Evolutionary conservation across 352 stramenopile genomes (phyloP).

Genomic region (Blastocystis sp.): DNA sequence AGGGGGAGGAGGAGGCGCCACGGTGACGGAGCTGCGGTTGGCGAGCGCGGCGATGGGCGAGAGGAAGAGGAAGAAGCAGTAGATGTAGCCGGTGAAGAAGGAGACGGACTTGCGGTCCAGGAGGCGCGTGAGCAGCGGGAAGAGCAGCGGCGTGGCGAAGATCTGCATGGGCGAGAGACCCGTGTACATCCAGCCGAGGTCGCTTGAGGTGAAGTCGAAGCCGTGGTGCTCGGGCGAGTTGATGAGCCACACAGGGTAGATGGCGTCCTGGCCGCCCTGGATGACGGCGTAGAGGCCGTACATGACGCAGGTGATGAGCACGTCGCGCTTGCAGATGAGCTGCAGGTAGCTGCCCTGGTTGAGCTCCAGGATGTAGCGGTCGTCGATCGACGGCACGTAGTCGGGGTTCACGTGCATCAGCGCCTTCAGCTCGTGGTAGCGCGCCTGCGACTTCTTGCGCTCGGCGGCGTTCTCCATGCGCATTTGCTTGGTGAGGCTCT

Average conservation of each 20-base stretch:
- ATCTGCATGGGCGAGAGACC: conserved; percentile 59
- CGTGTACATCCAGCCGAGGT: conserved; percentile 63
- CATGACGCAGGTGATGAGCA: conserved; percentile 33
- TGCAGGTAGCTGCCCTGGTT: conserved; percentile 33
- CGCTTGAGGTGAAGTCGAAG: conserved; percentile 60
- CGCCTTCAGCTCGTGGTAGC: conserved; percentile 10
- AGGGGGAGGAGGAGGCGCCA: background rate
- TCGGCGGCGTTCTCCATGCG: background rate
- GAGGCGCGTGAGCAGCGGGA: conserved; percentile 11
- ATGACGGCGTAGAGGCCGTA: conserved; percentile 21
- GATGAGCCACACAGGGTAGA: conserved; percentile 49
- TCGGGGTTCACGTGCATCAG: background rate
- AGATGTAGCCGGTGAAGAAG: conserved; percentile 17
- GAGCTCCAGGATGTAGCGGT: conserved; percentile 34
- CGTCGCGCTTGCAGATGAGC: conserved; percentile 1
- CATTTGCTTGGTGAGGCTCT: conserved; percentile 44
- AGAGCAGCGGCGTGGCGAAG: conserved; percentile 58
- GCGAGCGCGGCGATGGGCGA: conserved; percentile 8
- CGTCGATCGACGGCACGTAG: conserved; percentile 5
- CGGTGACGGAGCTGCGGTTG: conserved; percentile 17
- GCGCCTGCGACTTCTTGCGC: conserved; percentile 19
- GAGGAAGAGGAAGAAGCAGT: conserved; percentile 26
- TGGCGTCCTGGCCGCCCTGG: conserved; percentile 42
- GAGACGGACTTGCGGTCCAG: background rate
- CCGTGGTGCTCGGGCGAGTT: conserved; percentile 38